A percentile compares a stretch with the other conserved stretches of the same genome.
These are phyloP conservation scores for Erythrobasidium hasegawianum DNA, from an alignment of 1,284 basidiomycete species.

Conservation along the genomic window DNA sequence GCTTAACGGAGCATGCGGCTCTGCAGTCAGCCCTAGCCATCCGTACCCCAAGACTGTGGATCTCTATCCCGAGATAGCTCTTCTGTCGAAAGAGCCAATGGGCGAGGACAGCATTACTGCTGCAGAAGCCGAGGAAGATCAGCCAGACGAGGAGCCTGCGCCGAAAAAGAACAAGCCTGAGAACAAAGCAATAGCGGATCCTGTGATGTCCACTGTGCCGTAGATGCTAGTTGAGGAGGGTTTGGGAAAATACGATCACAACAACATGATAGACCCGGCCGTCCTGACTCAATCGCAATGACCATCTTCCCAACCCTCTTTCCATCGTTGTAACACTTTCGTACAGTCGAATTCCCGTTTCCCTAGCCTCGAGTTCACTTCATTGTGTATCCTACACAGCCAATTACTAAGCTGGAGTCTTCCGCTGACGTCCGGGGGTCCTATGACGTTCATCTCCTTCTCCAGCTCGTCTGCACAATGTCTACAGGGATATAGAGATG, in stretches of 20 bases:
- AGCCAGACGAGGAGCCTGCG: background rate
- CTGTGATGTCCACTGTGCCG: background rate
- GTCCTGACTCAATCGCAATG: conserved; percentile 64
- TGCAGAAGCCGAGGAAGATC: background rate
- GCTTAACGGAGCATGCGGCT: conserved; percentile 14
- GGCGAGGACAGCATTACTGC: background rate
- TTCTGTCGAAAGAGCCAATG: conserved; percentile 36
- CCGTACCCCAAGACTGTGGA: conserved; percentile 27
- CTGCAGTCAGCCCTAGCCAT: background rate
- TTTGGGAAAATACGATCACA: background rate
- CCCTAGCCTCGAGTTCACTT: conserved; percentile 78
- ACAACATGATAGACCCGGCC: conserved; percentile 1
- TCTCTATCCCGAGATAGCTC: conserved; percentile 40
- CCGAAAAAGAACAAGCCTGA: conserved; percentile 1
- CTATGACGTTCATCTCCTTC: conserved; percentile 58
- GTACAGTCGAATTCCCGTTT: conserved; percentile 75
- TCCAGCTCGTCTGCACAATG: conserved; percentile 78
- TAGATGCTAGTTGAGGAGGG: background rate
- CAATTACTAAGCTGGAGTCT: conserved; percentile 68
- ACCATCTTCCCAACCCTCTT: conserved; percentile 79
- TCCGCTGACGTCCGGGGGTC: conserved; percentile 68
- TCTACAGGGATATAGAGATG: conserved; percentile 77
- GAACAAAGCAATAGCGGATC: background rate
- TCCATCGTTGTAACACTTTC: conserved; percentile 80
- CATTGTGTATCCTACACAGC: conserved; percentile 87